Base-by-base conservation (phyloP, 2,329 filamentous ascomycete species). In the Davidsoniella virescens region DNA sequence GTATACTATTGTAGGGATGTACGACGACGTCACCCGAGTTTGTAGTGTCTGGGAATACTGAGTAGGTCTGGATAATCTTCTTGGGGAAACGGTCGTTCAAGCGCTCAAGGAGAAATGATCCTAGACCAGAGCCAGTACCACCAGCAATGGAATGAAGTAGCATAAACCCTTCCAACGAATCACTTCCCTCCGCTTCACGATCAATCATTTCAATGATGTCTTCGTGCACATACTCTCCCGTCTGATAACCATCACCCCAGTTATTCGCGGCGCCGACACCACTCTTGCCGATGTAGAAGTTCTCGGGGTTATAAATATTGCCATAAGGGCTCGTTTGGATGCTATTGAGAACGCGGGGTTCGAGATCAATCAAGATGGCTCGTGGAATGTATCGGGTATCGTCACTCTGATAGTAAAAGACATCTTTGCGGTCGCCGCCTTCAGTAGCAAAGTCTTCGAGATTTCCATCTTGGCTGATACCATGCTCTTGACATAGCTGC, bases 201-300 rank as follows among this genome's bases (percentile, higher is more conserved):
- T 98, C 92, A 60, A 98, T 94, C 87, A 98, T 98, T 64, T 98
- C 93, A 74, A 98, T 86, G 51, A 98, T 87, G 63, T 98, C 92
- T 65, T 98, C 92, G 59, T 90, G 87, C 17, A 98, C 87, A 42
- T 75, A 73, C 64, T 95, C 88, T 57, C 88, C 92, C 49, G 86
- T 88, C 57, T 92, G 81, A 67, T 98, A 98, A 44, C 92, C 92
- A 61, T 92, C 84, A 54, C 88, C 92, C 92, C 92, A 98, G 65
- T 96, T 98, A 67, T 98, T 98, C 43, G 87, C 92, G 5, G 92
- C 92, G 43, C 92, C 92, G 50, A 86, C 80, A 52, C 92, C 92
- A 67, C 90, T 84, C 64, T 94, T 93, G 59, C 90, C 87, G 49
- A 96, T 79, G 64, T 93, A 98, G 68, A 96, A 95, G 71, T 98